Evolutionary conservation across 2,329 filamentous ascomycete genomes (phyloP).

Genomic region (Falciphora oryzae): DNA sequence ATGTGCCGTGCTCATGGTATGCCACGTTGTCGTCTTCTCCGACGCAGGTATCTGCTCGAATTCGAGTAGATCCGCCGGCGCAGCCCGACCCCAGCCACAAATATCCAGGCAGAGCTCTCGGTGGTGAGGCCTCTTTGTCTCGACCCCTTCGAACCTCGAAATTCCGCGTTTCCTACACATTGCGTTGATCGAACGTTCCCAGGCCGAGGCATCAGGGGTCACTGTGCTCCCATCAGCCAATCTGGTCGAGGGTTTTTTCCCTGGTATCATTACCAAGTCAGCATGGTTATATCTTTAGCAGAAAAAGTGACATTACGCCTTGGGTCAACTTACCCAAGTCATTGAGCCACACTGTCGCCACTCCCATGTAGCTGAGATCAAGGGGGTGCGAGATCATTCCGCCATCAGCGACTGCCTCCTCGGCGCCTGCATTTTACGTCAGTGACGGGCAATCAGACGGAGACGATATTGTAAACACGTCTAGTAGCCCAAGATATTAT

Average conservation of each 20-base stretch:
- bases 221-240: constrained; percentile 36
- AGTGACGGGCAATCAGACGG: constrained; percentile 13
- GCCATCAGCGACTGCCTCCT: constrained; percentile 56
- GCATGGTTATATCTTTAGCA: constrained; percentile 9
- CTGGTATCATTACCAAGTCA: constrained; percentile 26
- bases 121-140: constrained; percentile 58
- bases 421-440: constrained; percentile 42
- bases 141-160: constrained; percentile 28
- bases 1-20: constrained; percentile 71
- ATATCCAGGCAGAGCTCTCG: constrained; percentile 70
- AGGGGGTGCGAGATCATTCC: constrained; percentile 65
- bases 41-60: constrained; percentile 37
- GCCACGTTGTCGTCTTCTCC: constrained; percentile 45
- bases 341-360: constrained; percentile 66
- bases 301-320: neutral
- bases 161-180: constrained; percentile 59
- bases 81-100: constrained; percentile 62
- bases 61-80: constrained; percentile 37
- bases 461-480: neutral
- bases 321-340: constrained; percentile 47
- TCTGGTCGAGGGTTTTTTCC: constrained; percentile 41
- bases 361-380: constrained; percentile 71
- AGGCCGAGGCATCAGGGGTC: constrained; percentile 44
- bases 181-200: constrained; percentile 56
- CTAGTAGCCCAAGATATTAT: neutral